A percentile compares a stretch with the other conserved stretches of the same genome.
Evolutionary conservation across 106 monocot species (phyloP).

Genomic region (Phalaenopsis equestris): DNA sequence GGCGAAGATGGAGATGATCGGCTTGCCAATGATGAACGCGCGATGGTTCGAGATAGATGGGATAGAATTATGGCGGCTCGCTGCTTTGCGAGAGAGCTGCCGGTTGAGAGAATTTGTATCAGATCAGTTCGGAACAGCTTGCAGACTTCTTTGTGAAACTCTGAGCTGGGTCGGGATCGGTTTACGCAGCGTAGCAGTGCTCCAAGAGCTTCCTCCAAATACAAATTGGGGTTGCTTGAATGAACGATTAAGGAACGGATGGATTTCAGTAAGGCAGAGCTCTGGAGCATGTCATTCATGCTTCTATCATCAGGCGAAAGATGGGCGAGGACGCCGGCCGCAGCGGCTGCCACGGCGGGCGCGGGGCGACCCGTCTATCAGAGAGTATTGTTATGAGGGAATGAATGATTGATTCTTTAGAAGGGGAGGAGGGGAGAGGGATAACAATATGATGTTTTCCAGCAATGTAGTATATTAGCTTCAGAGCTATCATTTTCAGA

Average conservation of each 20-base stretch:
- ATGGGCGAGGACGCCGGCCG: slow-evolving; percentile 2
- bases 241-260: slow-evolving; percentile 1
- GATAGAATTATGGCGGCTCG: slow-evolving; percentile 1
- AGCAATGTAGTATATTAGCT: slow-evolving; percentile 9
- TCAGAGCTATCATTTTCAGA: slow-evolving; percentile 2
- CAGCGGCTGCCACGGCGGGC: not conserved
- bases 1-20: not conserved
- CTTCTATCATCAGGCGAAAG: slow-evolving; percentile 1
- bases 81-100: slow-evolving; percentile 10
- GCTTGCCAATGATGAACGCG: not conserved
- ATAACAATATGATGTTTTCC: not conserved
- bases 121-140: slow-evolving; percentile 10
- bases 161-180: not conserved
- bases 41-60: slow-evolving; percentile 1
- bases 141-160: slow-evolving; percentile 1
- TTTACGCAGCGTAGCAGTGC: slow-evolving; percentile 2
- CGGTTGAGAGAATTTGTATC: slow-evolving; percentile 9
- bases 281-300: slow-evolving; percentile 10
- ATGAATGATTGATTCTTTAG: not conserved
- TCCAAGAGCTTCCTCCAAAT: slow-evolving; percentile 11
- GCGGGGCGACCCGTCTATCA: not conserved
- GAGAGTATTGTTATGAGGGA: not conserved
- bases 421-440: slow-evolving; percentile 10
- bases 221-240: not conserved
- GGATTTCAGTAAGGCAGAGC: not conserved